Evolutionary conservation across 208 protist genomes (phyloP), one percentile per base, ranked within the genome.

Genomic region (Trypanosoma scelopori): DNA sequence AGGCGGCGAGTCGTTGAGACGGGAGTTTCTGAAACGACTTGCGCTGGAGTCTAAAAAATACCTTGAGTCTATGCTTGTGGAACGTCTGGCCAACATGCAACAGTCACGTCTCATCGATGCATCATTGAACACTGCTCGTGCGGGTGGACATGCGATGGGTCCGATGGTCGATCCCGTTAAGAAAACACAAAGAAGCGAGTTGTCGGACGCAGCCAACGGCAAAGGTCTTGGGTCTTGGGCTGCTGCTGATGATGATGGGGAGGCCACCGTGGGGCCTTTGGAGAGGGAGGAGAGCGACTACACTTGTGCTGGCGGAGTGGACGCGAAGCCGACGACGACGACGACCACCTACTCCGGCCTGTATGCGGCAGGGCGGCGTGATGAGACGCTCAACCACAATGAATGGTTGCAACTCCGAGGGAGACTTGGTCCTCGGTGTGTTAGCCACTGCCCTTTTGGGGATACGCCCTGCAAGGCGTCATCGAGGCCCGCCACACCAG

Each of bases 11-110:
- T 73, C 48, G 15, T 65, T 93, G 23, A 76, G 77, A 43, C 47
- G 56, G 5, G 79, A 69, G 41, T 72, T 89, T 32, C 62, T 91
- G 50, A 81, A 82, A 37, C 71, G 77, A 37, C 76, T 94, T 27
- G 81, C 85, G 2, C 78, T 77, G 43, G 78, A 86, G 56, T 94
- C 84, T 9, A 87, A 84, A 53, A 49, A 65, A 42, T 94, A 87
- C 63, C 69, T 94, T 13, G 88, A 90, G 53, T 67, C 71, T 20
- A 84, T 87, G 4, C 80, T 94, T 2, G 82, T 86, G 65, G 79
- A 88, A 37, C 84, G 80, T 23, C 73, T 89, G 55, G 76, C 83
- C 1, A 60, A 55, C 25, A 60, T 69, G 13, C 85, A 86, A 39
- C 25, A 7, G 6, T 59, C 58, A 25, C 37, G 15, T 27, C 11